Evolutionary conservation across 352 stramenopile genomes (phyloP).

Genomic region (Phytophthora fragariaefolia): DNA sequence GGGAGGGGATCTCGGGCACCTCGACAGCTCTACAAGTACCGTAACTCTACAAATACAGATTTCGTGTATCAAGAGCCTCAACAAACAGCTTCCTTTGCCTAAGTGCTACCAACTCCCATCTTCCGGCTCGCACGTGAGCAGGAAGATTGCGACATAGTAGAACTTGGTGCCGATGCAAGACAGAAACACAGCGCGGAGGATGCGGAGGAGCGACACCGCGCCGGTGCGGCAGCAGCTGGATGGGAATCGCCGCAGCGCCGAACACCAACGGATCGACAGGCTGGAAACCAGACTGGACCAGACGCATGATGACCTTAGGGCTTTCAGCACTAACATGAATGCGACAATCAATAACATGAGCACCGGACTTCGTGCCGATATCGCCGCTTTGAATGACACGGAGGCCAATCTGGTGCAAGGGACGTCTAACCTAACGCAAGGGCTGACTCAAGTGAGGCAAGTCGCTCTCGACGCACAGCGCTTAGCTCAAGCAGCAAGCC

Average conservation of each 20-base stretch:
- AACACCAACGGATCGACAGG: background rate
- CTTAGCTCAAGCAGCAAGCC: background rate
- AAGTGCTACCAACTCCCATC: too few species aligned
- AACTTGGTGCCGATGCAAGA: conserved; percentile 7
- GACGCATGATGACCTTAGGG: background rate
- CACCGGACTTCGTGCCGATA: background rate
- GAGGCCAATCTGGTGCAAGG: background rate
- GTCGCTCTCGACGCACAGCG: background rate
- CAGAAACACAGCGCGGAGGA: background rate
- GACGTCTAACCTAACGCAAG: background rate
- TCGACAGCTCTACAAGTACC: too few species aligned
- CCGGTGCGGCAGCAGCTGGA: background rate
- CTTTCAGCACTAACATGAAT: background rate
- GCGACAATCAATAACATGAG: background rate
- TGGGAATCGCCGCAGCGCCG: background rate
- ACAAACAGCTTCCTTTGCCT: too few species aligned
- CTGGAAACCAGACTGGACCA: background rate
- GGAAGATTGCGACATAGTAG: conserved; percentile 18
- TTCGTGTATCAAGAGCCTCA: too few species aligned
- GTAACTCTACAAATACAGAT: too few species aligned
- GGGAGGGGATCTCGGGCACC: too few species aligned
- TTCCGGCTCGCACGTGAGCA: too few species aligned
- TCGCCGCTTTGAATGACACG: background rate
- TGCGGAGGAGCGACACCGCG: background rate
- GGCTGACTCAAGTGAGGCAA: background rate